phyloP scores from a whole-genome alignment of 2,329 filamentous ascomycete genomes.

The Epichloe hybrida region DNA sequence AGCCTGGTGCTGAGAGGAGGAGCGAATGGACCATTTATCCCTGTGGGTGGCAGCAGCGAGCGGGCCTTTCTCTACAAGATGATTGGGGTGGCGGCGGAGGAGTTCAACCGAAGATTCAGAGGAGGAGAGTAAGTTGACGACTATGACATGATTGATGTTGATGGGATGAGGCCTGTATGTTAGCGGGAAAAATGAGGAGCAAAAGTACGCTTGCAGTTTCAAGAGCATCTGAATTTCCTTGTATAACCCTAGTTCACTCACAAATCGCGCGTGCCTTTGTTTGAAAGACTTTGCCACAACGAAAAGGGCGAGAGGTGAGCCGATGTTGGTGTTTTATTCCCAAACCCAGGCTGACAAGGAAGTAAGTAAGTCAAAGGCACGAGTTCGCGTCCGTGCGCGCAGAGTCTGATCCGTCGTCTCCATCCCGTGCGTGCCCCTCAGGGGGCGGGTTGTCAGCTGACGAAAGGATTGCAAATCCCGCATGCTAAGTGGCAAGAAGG shows the following conservation, averaged over 20 bases:
- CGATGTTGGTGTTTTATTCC: too few species aligned
- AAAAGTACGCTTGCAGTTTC: not conserved
- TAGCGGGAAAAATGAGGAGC: not conserved
- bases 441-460: too few species aligned
- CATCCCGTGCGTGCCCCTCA: too few species aligned
- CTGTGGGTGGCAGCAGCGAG: constrained; percentile 74
- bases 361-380: too few species aligned
- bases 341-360: too few species aligned
- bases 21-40: constrained; percentile 87
- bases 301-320: too few species aligned
- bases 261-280: too few species aligned
- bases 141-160: not conserved
- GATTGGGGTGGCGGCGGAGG: constrained; percentile 51
- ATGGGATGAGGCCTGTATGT: not conserved
- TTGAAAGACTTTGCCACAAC: too few species aligned
- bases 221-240: not conserved
- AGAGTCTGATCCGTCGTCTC: too few species aligned
- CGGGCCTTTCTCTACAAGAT: constrained; percentile 50
- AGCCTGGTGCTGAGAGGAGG: constrained; percentile 80
- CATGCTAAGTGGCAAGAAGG: too few species aligned
- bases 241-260: not conserved
- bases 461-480: too few species aligned
- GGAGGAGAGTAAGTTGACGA: constrained; percentile 17
- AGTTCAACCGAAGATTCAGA: constrained; percentile 51
- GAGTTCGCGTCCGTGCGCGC: too few species aligned